Base-by-base conservation (phyloP, 495 filamentous ascomycete genomes). In the Endocarpon pusillum region DNA sequence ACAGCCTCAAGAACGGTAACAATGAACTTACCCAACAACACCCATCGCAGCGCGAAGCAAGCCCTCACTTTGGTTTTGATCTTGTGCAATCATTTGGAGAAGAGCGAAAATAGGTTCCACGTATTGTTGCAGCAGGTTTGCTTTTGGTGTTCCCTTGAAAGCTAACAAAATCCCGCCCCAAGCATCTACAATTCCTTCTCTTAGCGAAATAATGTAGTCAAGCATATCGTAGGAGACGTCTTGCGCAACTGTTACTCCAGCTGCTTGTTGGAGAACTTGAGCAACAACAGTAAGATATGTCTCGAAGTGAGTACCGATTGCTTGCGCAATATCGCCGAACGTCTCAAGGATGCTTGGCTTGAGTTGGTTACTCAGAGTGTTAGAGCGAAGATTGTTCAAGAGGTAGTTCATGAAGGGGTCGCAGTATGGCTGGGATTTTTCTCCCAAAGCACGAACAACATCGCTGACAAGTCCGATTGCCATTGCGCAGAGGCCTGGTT, bases 181-280 rank as follows among this genome's bases (percentile, higher is more conserved):
- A 11, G 89, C 89, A 68, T 97, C 89, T 81, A 94, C 93, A 38
- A 96, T 93, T 45, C 87, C 89, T 51, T 97, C 89, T 36, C 89
- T 74, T 33, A 97, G 69, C 11, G 85, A 91, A 41, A 91, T 70
- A 41, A 97, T 73, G 48, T 97, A 97, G 53, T 96, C 87, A 21
- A 85, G 69, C 76, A 94, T 91, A 44, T 97, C 89, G 37, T 82
- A 84, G 27, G 61, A 66, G 24, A 74, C 73, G 45, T 86, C 80
- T 25, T 67, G 57, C 33, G 62, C 66, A 22, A 74, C 68, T 7
- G 77, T 78, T 24, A 96, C 81, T 12, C 63, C 69, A 23, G 85
- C 80, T 28, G 89, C 91, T 49, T 93, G 85, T 56, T 94, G 81
- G 25, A 97, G 67, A 8, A 97, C 87, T 52, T 84, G 78, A 28